phyloP scores from a whole-genome alignment of 2,329 filamentous ascomycete genomes.

The Raffaelea deltoideospora region DNA sequence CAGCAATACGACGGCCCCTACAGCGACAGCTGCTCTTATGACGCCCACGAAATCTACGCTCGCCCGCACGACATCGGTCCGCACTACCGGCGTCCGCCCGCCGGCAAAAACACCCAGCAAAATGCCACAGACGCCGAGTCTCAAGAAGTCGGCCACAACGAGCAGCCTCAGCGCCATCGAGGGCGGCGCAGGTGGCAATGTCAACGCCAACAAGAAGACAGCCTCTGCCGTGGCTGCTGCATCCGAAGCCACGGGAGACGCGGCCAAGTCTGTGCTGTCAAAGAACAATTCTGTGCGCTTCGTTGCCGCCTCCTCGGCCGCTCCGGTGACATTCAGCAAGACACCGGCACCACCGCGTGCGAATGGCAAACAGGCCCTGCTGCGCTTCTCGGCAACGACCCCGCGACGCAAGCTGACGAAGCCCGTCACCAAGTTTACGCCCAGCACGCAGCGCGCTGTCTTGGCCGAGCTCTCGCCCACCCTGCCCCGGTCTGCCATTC shows the following conservation, averaged over 20 bases:
- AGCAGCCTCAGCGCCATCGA: slow-evolving; percentile 24
- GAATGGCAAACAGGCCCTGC: slow-evolving; percentile 39
- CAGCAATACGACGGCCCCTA: background rate
- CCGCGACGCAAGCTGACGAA: slow-evolving; percentile 54
- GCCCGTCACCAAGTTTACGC: slow-evolving; percentile 69
- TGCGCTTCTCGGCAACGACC: slow-evolving; percentile 41
- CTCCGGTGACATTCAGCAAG: slow-evolving; percentile 18
- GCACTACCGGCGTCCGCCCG: slow-evolving; percentile 18
- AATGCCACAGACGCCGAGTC: slow-evolving; percentile 22
- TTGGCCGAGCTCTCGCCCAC: slow-evolving; percentile 37
- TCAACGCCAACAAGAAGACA: background rate
- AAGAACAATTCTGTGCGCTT: slow-evolving; percentile 32
- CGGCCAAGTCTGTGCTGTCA: slow-evolving; percentile 1
- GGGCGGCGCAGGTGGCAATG: background rate
- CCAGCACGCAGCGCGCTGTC: slow-evolving; percentile 41
- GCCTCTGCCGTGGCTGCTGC: slow-evolving; percentile 13
- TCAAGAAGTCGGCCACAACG: slow-evolving; percentile 36
- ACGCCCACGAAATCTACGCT: slow-evolving; percentile 69
- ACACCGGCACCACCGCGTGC: slow-evolving; percentile 29
- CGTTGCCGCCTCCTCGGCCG: slow-evolving; percentile 15
- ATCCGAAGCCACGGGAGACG: slow-evolving; percentile 8
- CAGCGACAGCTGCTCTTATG: slow-evolving; percentile 38
- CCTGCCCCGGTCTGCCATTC: slow-evolving; percentile 33
- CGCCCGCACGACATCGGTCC: slow-evolving; percentile 34
- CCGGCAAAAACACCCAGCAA: slow-evolving; percentile 25